Base-by-base conservation (phyloP, 176 grass and related monocot genomes). In the Musa acuminata region DNA sequence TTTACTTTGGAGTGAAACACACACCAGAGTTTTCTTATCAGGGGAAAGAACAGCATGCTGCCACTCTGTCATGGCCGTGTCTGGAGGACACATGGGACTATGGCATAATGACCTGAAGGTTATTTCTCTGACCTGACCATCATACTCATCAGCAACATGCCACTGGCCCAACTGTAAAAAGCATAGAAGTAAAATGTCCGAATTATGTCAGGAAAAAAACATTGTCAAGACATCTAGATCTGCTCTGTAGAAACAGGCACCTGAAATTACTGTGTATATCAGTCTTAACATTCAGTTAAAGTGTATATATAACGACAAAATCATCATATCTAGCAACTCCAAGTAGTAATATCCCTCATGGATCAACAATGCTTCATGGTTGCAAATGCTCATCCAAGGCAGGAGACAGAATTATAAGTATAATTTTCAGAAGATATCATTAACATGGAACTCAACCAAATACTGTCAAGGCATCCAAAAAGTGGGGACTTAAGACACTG, bases 61-160 rank as follows among this genome's bases (percentile, higher is more conserved):
- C 86, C 90, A 91, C 84, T 99, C 95, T 19, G 95, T 99, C 86
- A 99, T 80, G 11, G 88, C 90, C 63, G 95, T 94, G 86, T 99
- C 84, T 1, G 95, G 95, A 74, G 95, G 95, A 72, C 95, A 99
- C 95, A 99, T 99, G 66, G 95, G 95, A 80, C 95, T 99, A 58
- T 83, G 82, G 72, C 95, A 99, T 75, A 94, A 93, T 69, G 95
- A 99, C 85, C 86, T 86, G 64, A 87, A 99, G 64, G 87, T 99
- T 81, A 99, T 85, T 87, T 99, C 90, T 87, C 95, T 94, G 72
- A 99, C 95, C 57, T 91, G 87, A 23, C 95, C 95, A 82, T 99
- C 88, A 82, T 99, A 99, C 72, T 99, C 95, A 63, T 94, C 95
- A 25, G 95, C 86, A 1, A 85, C 19, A 58, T 99, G 95, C 95